Evolutionary conservation across 176 grass and related monocot species (phyloP).

Genomic region (Raddia distichophylla): DNA sequence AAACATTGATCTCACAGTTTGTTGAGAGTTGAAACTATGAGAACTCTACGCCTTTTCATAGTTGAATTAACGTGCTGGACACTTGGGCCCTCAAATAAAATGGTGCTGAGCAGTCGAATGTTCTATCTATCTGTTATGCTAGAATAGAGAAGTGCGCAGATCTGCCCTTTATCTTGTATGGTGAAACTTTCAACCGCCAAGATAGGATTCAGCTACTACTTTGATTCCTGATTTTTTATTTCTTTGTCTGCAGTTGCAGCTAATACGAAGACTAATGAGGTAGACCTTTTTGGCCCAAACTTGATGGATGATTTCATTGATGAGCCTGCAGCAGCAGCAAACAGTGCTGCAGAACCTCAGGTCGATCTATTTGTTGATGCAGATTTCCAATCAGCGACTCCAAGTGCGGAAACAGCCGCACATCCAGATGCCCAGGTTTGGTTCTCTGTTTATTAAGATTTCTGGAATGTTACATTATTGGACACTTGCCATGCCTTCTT

Average conservation of each 20-base stretch:
- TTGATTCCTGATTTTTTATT: constrained; percentile 26
- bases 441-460: constrained; percentile 23
- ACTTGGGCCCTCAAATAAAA: constrained; percentile 8
- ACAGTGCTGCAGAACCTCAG: constrained; percentile 52
- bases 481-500: constrained; percentile 9
- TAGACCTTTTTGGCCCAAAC: constrained; percentile 87
- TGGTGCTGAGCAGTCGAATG: not conserved
- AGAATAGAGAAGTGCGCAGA: not conserved
- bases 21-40: not conserved
- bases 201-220: not conserved
- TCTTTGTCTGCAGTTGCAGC: constrained; percentile 55
- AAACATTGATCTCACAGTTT: not conserved
- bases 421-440: constrained; percentile 60
- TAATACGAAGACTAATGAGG: constrained; percentile 50
- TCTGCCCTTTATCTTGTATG: constrained; percentile 17
- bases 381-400: constrained; percentile 73
- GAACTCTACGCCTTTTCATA: not conserved
- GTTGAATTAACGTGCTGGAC: not conserved
- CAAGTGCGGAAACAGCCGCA: constrained; percentile 46
- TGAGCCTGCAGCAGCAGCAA: constrained; percentile 46
- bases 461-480: constrained; percentile 18
- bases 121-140: not conserved
- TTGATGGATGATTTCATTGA: constrained; percentile 77
- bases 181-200: not conserved
- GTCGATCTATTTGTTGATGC: constrained; percentile 91